Evolutionary conservation across 1,284 basidiomycete genomes (phyloP).

Genomic region (Malassezia brasiliensis): DNA sequence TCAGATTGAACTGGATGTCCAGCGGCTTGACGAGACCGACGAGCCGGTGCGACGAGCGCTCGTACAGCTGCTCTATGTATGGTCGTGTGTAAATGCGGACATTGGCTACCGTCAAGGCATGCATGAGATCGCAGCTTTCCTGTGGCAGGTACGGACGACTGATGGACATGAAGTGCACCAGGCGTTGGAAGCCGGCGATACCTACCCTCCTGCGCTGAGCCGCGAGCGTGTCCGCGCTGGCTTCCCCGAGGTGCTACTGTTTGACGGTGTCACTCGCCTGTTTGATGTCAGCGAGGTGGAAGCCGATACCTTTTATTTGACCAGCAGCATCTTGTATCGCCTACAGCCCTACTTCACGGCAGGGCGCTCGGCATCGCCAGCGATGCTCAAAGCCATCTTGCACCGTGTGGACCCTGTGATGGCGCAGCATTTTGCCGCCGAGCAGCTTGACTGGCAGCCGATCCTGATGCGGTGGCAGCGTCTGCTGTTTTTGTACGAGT

Average conservation of each 20-base stretch:
- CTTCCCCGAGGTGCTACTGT: neutral
- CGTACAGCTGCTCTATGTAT: slow-evolving; percentile 31
- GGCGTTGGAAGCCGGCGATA: neutral
- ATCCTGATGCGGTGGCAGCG: slow-evolving; percentile 17
- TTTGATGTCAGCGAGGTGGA: slow-evolving; percentile 2
- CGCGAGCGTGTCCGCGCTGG: neutral
- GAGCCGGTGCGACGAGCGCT: slow-evolving; percentile 2
- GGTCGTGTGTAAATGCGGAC: slow-evolving; percentile 29
- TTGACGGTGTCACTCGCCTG: neutral
- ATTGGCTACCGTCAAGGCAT: slow-evolving; percentile 46
- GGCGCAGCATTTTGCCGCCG: neutral
- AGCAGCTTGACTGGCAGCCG: slow-evolving; percentile 13
- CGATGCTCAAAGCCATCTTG: slow-evolving; percentile 13
- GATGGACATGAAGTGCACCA: neutral
- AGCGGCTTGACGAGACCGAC: neutral
- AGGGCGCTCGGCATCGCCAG: slow-evolving; percentile 3
- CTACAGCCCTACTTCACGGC: neutral
- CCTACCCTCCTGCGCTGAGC: neutral
- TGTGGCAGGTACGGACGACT: slow-evolving; percentile 25
- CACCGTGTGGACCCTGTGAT: slow-evolving; percentile 9
- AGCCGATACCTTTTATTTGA: slow-evolving; percentile 10
- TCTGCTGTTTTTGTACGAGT: slow-evolving; percentile 16
- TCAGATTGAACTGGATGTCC: slow-evolving; percentile 8
- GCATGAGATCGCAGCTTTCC: slow-evolving; percentile 43
- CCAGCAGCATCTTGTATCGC: slow-evolving; percentile 5